Evolutionary conservation across 176 grass and related monocot species (phyloP).

Genomic region (Puccinellia tenuiflora): DNA sequence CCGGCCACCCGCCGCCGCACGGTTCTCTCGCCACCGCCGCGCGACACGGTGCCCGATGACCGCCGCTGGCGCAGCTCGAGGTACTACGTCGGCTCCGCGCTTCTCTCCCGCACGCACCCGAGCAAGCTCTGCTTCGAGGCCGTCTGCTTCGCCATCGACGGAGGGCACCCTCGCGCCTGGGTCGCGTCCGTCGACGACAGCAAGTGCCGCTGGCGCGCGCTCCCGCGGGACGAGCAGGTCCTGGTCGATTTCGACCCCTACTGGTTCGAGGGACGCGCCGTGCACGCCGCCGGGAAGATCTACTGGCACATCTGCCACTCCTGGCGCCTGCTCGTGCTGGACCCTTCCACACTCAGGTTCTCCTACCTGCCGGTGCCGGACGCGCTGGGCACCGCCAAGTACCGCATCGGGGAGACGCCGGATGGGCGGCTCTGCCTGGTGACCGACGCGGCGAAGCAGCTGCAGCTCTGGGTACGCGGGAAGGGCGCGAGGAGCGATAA

Average conservation of each 20-base stretch:
- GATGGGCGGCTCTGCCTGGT: background rate
- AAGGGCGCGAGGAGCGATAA: background rate
- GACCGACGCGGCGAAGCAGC: background rate
- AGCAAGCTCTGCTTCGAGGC: background rate
- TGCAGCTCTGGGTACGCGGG: background rate
- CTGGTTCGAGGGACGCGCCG: background rate
- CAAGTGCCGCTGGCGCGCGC: background rate
- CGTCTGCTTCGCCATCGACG: constrained; percentile 15
- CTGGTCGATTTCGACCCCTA: background rate
- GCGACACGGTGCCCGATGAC: background rate
- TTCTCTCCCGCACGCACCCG: background rate
- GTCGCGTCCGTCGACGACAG: background rate
- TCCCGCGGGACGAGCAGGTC: background rate
- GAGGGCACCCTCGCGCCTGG: background rate
- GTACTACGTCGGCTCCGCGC: background rate
- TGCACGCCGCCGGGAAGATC: background rate
- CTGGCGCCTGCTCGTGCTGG: background rate
- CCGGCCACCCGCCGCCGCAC: background rate
- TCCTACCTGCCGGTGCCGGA: background rate
- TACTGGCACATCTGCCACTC: constrained; percentile 7
- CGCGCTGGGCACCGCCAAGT: background rate
- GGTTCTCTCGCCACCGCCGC: background rate
- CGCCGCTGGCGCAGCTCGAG: background rate
- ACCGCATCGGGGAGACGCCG: background rate
- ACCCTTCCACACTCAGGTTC: background rate